Evolutionary conservation across 768 basidiomycete species (phyloP), one percentile per base, ranked within the genome.

Genomic region (Pleurotus citrinopileatus): DNA sequence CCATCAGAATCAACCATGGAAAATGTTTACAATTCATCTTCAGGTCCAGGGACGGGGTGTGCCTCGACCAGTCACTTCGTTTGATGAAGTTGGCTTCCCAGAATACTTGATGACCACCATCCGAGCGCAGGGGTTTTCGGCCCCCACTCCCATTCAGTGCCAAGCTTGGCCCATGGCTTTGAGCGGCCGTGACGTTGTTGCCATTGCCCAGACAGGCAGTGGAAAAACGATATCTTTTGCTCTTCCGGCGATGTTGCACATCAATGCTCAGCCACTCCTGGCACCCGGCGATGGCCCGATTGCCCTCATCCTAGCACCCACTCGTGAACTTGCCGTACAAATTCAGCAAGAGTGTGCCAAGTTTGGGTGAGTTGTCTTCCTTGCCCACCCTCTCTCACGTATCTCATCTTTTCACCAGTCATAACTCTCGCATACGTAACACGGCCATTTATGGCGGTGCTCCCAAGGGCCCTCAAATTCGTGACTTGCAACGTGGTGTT

Each of bases 141-240:
- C 80, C 1, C 97, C 97, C 0, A 94, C 96, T 5, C 87, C 97
- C 45, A 98, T 99, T 65, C 97, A 99, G 67, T 97, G 96, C 65
- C 97, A 99, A 69, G 90, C 95, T 15, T 99, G 97, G 97, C 97
- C 97, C 0, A 98, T 98, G 94, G 96, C 97, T 2, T 77, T 98
- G 25, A 92, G 82, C 45, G 96, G 96, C 52, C 81, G 93, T 57
- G 96, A 99, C 71, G 80, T 98, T 34, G 90, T 96, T 42, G 97
- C 96, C 53, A 93, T 99, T 62, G 95, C 97, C 32, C 95, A 98
- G 71, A 99, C 97, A 7, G 97, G 97, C 54, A 95, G 92, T 70
- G 97, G 97, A 54, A 99, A 99, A 77, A 99, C 97, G 5, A 98
- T 99, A 54, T 85, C 95, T 8, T 99, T 99, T 68, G 96, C 97